Base-by-base conservation (phyloP, 2,329 filamentous ascomycete genomes). In the Trichoderma breve region DNA sequence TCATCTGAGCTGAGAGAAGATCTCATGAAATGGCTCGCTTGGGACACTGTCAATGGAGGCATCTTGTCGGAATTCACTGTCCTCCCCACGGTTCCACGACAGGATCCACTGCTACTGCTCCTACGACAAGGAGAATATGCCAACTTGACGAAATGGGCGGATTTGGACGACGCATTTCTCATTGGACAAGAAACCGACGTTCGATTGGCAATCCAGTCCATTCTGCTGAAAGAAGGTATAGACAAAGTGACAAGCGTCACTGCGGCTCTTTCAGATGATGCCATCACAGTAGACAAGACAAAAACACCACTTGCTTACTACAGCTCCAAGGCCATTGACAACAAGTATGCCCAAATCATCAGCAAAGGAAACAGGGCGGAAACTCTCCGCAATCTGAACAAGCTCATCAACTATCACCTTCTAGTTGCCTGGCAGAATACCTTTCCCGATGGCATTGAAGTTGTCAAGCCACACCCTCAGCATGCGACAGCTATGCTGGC, bases 1-100 rank as follows among this genome's bases (percentile, higher is more conserved):
- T 86, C 90, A n/a, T 79, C 85, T 0, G 84, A 83, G 1, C 81
- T 96, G 72, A 90, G 91, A 79, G 84, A 83, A 15, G 93, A 97
- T 74, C 78, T 98, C 36, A 90, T 93, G 85, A 87, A 92, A 74
- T 98, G 94, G 94, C 83, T 98, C 73, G 95, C 95, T 0, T 99
- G 95, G 95, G 93, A 93, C 69, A 91, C 92, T 73, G 96, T 97
- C 93, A 92, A 92, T 14, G 91, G 91, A 21, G 96, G 96, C 1
- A 83, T 98, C 43, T 85, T 98, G 62, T 87, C 92, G 18, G 91
- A 95, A 79, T 92, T 92, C 82, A 87, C 92, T n/a, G 87, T 94
- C 30, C 86, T 97, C 66, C 96, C 96, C 4, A 97, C 98, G 92
- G 93, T 89, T 0, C 80, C 89, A 21, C 88, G 90, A 75, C 89